Evolutionary conservation across 2,329 filamentous ascomycete genomes (phyloP), one percentile per base, ranked within the genome.

Genomic region (Stemphylium vesicarium): DNA sequence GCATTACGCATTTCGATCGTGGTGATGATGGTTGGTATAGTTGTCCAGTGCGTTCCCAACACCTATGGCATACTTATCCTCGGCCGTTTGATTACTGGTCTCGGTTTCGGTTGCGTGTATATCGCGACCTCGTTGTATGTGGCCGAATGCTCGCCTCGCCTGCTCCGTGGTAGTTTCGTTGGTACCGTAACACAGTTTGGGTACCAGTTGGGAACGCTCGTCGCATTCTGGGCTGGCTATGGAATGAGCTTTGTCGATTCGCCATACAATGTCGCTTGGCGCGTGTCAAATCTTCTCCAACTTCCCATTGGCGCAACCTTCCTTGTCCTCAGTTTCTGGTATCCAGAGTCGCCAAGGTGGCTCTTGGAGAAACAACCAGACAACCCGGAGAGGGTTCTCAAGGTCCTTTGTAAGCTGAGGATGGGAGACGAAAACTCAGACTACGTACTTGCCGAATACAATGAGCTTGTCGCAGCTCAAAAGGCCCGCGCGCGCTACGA

Each of bases 71-170:
- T 49, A 20, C 49, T 53, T 2, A 53, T 49, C 15, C 33, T 52
- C 13, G 53, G 43, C 13, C 44, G 43, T 12, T 22, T 56, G 15
- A 26, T 56, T 6, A 52, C 43, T 6, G 40, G 39, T n/a, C 44
- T 56, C 8, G 53, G 53, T 12, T 56, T 56, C 32, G 49, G 53
- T 9, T 49, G 44, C 39, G 48, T 52, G 18, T 52, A 52, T n/a
- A 56, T 56, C 15, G 43, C 48, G 12, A 53, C 50, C 11, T 35
- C 50, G 12, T 22, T 49, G 9, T 52, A 56, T 35, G 53, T 52
- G 20, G 50, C 43, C 4, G 43, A 39, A 18, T 38, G 40, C 20
- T 33, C 33, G 18, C 31, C 50, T 3, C 50, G 33, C 1, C 11
- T 42, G 36, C 42, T 53, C 20, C 50, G 42, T 24, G 43, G 43